phyloP scores from a whole-genome alignment of 2,329 filamentous ascomycete species.

The Penicillium sp. region DNA sequence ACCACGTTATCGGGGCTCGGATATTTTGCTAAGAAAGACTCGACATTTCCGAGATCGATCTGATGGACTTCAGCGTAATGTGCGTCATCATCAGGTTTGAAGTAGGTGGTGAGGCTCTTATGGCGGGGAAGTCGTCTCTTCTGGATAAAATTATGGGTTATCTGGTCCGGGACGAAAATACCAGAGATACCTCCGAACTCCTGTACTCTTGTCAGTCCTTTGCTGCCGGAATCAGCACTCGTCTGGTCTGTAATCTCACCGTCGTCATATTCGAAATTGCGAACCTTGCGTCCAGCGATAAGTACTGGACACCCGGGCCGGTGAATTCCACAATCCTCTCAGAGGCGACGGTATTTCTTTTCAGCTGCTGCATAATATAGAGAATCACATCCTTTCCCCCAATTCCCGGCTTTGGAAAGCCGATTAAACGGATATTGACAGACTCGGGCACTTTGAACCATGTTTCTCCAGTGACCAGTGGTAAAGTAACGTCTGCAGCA shows the following conservation, averaged over 20 bases:
- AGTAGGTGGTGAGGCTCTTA: constrained; percentile 34
- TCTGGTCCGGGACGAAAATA: constrained; percentile 39
- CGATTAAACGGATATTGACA: constrained; percentile 39
- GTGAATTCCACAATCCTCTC: constrained; percentile 45
- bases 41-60: constrained; percentile 39
- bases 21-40: constrained; percentile 40
- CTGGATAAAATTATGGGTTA: constrained; percentile 35
- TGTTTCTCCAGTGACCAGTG: constrained; percentile 45
- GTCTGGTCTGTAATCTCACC: not conserved
- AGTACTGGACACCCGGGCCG: constrained; percentile 37
- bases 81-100: constrained; percentile 38
- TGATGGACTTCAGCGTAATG: constrained; percentile 35
- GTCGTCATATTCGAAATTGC: constrained; percentile 48
- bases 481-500: constrained; percentile 44
- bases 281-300: constrained; percentile 44
- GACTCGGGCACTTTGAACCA: constrained; percentile 47
- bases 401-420: constrained; percentile 34
- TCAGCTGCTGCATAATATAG: constrained; percentile 42
- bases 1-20: constrained; percentile 45
- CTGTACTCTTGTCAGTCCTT: not conserved
- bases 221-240: not conserved
- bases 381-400: constrained; percentile 48
- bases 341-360: constrained; percentile 46
- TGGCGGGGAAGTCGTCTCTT: constrained; percentile 31
- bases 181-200: constrained; percentile 45